Conservation (phyloP, 192 early-diverging fungal species). For the Diversispora epigaea region DNA sequence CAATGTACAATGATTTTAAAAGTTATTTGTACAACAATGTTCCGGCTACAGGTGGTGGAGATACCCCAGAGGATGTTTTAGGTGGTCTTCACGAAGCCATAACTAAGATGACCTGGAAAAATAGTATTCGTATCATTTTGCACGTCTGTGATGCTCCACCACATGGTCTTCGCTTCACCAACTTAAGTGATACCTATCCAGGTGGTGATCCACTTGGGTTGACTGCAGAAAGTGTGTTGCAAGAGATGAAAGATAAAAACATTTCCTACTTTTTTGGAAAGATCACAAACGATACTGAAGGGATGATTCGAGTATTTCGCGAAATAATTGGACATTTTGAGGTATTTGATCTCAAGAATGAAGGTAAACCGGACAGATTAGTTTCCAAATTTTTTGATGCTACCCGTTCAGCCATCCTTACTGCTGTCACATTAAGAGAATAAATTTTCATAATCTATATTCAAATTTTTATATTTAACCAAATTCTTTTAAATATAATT, state of each 20-base stretch:
- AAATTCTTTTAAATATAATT: too few species aligned
- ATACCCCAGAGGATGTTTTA: slow-evolving; percentile 6
- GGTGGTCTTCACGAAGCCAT: slow-evolving; percentile 31
- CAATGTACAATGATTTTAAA: background rate
- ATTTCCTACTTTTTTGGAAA: slow-evolving; percentile 32
- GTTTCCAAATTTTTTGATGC: too few species aligned
- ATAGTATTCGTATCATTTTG: slow-evolving; percentile 14
- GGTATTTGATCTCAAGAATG: too few species aligned
- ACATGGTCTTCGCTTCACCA: slow-evolving; percentile 22
- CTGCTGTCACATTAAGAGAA: too few species aligned
- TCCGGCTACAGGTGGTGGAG: background rate
- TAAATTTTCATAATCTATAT: too few species aligned
- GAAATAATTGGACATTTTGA: too few species aligned
- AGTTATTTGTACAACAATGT: background rate
- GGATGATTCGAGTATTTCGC: slow-evolving; percentile 27
- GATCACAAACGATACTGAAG: slow-evolving; percentile 17
- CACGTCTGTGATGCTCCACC: slow-evolving; percentile 30
- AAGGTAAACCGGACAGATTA: too few species aligned
- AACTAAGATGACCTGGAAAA: slow-evolving; percentile 10
- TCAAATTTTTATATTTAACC: too few species aligned
- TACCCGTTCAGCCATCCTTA: too few species aligned
- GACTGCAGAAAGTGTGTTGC: slow-evolving; percentile 25
- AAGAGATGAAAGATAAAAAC: background rate
- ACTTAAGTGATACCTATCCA: background rate
- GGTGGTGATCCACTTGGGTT: slow-evolving; percentile 30